A percentile compares a stretch with the other conserved stretches of the same genome.
These are phyloP conservation scores for Botryotinia globosa DNA, from an alignment of 2,329 filamentous ascomycete genomes.

Conservation along the genomic window DNA sequence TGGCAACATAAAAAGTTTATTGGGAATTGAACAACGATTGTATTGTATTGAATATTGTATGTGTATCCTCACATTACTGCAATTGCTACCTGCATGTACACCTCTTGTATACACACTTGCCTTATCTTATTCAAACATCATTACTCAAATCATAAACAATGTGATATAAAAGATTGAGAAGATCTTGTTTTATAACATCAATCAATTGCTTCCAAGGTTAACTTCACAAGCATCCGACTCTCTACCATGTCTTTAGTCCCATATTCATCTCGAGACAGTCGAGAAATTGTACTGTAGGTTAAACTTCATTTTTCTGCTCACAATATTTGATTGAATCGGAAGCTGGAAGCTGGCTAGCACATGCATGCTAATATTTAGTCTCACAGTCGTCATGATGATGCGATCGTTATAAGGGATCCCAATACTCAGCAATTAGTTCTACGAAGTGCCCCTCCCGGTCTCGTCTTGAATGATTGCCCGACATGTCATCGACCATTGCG, in stretches of 20 bases:
- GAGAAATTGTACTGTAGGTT: constrained; percentile 77
- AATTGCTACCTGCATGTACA: not conserved
- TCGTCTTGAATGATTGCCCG: constrained; percentile 73
- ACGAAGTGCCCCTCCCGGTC: constrained; percentile 53
- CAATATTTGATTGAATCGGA: no score
- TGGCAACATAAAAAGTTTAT: not conserved
- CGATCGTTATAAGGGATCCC: constrained; percentile 87
- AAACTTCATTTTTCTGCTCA: constrained; percentile 1
- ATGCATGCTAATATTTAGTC: constrained; percentile 23
- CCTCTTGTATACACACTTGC: not conserved
- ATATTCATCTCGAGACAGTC: constrained; percentile 68
- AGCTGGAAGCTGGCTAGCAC: not conserved
- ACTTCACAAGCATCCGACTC: not conserved
- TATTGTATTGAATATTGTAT: not conserved
- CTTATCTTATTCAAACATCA: constrained; percentile 5
- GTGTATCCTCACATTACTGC: not conserved
- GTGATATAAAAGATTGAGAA: constrained; percentile 8
- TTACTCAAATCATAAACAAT: constrained; percentile 12
- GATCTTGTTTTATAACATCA: not conserved
- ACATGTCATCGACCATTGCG: constrained; percentile 39
- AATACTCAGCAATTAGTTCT: constrained; percentile 82
- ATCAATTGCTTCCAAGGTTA: not conserved
- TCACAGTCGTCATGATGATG: constrained; percentile 81
- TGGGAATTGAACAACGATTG: not conserved
- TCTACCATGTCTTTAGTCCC: constrained; percentile 66